Conservation (phyloP, 768 basidiomycete species). For the Coprinopsis cinerea region DNA sequence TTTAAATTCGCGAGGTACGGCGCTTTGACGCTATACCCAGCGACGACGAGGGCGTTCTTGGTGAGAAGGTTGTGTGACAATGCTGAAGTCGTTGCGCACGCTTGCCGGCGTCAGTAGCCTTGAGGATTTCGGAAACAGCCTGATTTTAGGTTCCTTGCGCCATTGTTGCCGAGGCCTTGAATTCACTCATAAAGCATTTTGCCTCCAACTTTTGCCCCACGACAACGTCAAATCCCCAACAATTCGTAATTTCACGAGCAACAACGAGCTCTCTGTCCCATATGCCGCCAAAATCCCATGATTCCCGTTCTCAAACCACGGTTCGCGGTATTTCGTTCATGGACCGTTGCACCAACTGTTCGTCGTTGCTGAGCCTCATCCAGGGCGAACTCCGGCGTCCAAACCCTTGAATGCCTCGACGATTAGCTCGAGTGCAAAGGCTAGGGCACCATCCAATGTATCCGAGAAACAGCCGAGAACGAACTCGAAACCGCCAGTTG, state of each 20-base stretch:
- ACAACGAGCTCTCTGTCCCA: not conserved
- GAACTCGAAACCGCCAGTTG: not conserved
- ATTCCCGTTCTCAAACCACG: not conserved
- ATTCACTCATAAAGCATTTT: not conserved
- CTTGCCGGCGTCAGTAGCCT: not conserved
- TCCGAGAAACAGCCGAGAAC: constrained; percentile 1
- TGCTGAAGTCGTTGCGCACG: not conserved
- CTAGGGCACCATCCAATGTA: constrained; percentile 6
- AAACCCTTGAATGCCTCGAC: constrained; percentile 17
- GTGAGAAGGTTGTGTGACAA: not conserved
- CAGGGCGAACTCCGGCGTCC: constrained; percentile 21
- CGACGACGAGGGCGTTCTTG: not conserved
- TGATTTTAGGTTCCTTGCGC: constrained; percentile 3
- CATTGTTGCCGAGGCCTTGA: constrained; percentile 3
- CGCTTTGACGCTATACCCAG: not conserved
- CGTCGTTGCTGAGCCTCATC: constrained; percentile 17
- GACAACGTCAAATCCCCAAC: constrained; percentile 1
- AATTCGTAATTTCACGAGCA: not conserved
- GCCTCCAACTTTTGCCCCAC: not conserved
- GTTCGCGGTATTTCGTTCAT: constrained; percentile 12
- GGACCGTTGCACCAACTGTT: constrained; percentile 4
- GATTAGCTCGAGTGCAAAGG: constrained; percentile 14
- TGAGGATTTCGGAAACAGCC: not conserved
- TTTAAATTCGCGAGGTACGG: constrained; percentile 2
- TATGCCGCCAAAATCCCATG: constrained; percentile 2